A percentile compares a stretch with the other conserved stretches of the same genome.
Evolutionary conservation across 2,329 filamentous ascomycete species (phyloP).

Genomic region (Fusarium sororula): DNA sequence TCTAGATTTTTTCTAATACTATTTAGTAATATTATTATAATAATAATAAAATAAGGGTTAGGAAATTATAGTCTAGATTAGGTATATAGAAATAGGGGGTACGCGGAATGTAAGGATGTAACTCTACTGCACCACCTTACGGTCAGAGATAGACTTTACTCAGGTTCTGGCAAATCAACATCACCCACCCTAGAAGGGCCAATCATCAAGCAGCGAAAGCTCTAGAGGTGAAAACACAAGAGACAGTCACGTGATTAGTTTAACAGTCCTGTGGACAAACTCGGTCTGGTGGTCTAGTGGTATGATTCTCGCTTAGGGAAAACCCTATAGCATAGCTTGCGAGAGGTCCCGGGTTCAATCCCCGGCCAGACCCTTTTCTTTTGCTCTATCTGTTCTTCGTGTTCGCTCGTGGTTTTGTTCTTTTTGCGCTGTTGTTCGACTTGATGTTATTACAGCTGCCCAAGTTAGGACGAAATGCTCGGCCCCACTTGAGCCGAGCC

Average conservation of each 20-base stretch:
- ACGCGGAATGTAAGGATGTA: too few relatives aligned
- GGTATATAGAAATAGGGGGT: too few relatives aligned
- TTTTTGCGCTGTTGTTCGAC: not conserved
- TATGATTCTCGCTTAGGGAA: constrained; percentile 77
- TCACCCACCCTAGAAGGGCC: not conserved
- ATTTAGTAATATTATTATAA: too few relatives aligned
- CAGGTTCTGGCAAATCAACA: not conserved
- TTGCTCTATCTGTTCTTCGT: not conserved
- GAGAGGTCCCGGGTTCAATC: constrained; percentile 59
- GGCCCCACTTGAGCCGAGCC: not conserved
- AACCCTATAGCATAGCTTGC: constrained; percentile 51
- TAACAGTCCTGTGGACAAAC: constrained; percentile 46
- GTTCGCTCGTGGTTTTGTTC: not conserved
- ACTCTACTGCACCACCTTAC: not conserved
- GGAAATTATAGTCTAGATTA: too few relatives aligned
- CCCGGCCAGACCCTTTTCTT: constrained; percentile 52
- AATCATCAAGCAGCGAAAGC: fast-evolving
- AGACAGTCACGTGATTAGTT: constrained; percentile 12
- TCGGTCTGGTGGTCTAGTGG: constrained; percentile 69
- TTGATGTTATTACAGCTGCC: not conserved
- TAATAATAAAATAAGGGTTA: too few relatives aligned
- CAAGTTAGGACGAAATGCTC: not conserved
- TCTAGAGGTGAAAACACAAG: too few relatives aligned
- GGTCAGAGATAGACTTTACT: not conserved
- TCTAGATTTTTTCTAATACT: too few relatives aligned